Conservation (phyloP, 2,329 filamentous ascomycete species). For the Chrysoporthe austroafricana region DNA sequence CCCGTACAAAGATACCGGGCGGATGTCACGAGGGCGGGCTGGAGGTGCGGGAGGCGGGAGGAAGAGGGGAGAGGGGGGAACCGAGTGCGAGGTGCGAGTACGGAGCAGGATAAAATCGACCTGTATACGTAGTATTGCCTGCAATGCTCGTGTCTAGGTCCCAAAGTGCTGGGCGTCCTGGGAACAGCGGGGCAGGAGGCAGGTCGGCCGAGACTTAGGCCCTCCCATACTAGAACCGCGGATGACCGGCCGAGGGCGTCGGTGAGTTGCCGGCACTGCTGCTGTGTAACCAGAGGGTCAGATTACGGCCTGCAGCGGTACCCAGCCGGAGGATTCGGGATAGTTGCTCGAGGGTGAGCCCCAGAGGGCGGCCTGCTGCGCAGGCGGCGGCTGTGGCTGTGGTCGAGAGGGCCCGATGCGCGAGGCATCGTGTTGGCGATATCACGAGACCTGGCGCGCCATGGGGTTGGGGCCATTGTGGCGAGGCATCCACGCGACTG, state of each 20-base stretch:
- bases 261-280: no score
- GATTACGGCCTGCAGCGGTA: neutral
- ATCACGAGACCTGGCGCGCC: neutral
- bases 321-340: neutral
- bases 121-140: neutral
- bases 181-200: no score
- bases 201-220: no score
- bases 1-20: neutral
- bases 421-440: neutral
- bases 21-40: no score
- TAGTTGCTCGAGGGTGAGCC: neutral
- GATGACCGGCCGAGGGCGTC: no score
- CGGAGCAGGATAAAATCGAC: neutral
- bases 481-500: no score
- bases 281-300: neutral
- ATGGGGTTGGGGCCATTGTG: neutral
- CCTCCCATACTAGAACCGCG: no score
- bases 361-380: neutral
- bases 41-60: neutral
- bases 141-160: no score
- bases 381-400: neutral
- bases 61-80: no score
- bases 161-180: no score
- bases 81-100: no score
- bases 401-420: neutral